Conservation (phyloP, 768 basidiomycete genomes). For the Amanita inopinata region DNA sequence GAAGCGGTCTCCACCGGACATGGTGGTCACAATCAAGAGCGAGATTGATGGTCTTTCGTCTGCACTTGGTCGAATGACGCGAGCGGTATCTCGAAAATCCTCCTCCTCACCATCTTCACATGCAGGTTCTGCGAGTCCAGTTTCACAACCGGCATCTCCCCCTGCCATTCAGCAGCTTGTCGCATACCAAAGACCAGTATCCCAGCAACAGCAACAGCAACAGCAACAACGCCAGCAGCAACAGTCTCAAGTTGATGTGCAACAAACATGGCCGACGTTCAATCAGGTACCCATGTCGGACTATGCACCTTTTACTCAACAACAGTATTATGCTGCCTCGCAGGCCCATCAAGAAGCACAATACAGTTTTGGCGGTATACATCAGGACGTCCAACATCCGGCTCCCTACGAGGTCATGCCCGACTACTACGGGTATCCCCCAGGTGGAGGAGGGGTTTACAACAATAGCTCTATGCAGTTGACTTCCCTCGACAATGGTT, state of each 20-base stretch:
- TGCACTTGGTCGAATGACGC: conserved; percentile 53
- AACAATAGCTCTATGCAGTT: conserved; percentile 13
- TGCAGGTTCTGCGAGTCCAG: conserved; percentile 31
- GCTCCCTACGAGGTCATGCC: conserved; percentile 13
- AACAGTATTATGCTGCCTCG: conserved; percentile 9
- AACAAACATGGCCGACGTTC: conserved; percentile 5
- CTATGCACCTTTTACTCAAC: conserved; percentile 7
- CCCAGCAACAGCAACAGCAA: conserved; percentile 10
- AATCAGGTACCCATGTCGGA: conserved; percentile 5
- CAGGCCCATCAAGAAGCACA: conserved; percentile 2
- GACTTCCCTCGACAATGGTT: conserved; percentile 20
- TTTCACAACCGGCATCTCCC: conserved; percentile 37
- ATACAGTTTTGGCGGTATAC: conserved; percentile 11
- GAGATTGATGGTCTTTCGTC: conserved; percentile 56
- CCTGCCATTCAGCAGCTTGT: conserved; percentile 11
- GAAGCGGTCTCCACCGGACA: conserved; percentile 15
- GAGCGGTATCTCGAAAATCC: conserved; percentile 45
- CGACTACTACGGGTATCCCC: conserved; percentile 23
- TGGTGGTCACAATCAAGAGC: conserved; percentile 33
- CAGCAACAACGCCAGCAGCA: conserved; percentile 13
- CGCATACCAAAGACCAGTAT: conserved; percentile 12
- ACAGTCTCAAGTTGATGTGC: conserved; percentile 5
- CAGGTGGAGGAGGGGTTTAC: conserved; percentile 14
- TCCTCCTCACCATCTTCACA: conserved; percentile 38
- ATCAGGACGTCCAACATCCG: conserved; percentile 4